Conservation (phyloP, 108 stramenopile species). For the Cylindrotheca fusiformis region DNA sequence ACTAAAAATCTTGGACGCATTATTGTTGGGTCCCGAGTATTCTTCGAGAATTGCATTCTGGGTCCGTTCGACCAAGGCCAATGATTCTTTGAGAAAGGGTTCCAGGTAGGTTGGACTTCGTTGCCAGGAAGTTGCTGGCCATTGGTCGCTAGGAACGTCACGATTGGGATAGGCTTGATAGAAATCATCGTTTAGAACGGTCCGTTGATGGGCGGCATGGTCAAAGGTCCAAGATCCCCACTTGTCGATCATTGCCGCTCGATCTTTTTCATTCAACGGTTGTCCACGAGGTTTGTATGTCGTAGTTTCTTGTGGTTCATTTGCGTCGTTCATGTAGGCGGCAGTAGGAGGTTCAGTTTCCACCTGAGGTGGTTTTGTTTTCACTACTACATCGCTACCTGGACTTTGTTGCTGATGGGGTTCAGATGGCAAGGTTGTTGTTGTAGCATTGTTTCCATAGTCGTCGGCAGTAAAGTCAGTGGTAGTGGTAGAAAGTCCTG, state of each 20-base stretch:
- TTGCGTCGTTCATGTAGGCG: no score
- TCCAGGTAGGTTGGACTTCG: conserved; percentile 51
- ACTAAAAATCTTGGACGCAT: conserved; percentile 10
- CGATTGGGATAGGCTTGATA: conserved; percentile 43
- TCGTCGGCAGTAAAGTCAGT: no score
- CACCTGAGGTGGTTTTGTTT: no score
- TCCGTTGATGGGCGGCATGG: conserved; percentile 7
- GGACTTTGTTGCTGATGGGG: no score
- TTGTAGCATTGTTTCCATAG: no score
- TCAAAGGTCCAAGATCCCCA: conserved; percentile 38
- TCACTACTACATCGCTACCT: no score
- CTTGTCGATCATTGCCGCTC: conserved; percentile 16
- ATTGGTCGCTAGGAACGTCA: conserved; percentile 38
- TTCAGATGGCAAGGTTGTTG: no score
- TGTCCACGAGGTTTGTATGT: conserved; percentile 30
- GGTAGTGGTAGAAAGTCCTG: no score
- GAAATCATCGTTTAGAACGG: conserved; percentile 22
- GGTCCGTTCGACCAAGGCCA: conserved; percentile 55
- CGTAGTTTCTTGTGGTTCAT: neutral
- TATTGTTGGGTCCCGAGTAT: conserved; percentile 38
- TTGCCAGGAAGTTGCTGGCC: conserved; percentile 63
- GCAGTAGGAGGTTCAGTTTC: no score
- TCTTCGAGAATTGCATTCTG: conserved; percentile 66
- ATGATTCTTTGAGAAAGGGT: conserved; percentile 55
- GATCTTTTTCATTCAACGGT: conserved; percentile 14